phyloP scores from a whole-genome alignment of 2,329 filamentous ascomycete species.

The Anisogramma anomala region DNA sequence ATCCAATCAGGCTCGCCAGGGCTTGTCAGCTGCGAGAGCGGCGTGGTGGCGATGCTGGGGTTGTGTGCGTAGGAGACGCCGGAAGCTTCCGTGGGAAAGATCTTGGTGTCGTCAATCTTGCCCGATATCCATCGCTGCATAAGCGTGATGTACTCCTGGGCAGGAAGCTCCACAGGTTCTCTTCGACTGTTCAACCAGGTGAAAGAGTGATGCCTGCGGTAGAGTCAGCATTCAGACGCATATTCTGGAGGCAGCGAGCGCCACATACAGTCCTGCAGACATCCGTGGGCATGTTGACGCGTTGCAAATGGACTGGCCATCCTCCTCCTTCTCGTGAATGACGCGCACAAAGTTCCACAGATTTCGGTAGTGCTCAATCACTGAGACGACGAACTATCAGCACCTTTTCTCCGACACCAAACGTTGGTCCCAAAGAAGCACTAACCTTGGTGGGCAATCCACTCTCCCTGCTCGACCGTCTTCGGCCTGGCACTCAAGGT shows the following conservation, averaged over 20 bases:
- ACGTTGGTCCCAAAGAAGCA: not conserved
- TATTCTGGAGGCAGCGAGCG: not conserved
- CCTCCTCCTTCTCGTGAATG: constrained; percentile 74
- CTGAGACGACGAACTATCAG: constrained; percentile 31
- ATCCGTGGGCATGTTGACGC: constrained; percentile 74
- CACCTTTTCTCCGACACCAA: not conserved
- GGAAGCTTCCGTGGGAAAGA: constrained; percentile 80
- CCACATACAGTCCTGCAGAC: constrained; percentile 83
- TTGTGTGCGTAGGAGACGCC: constrained; percentile 55
- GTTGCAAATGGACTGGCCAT: constrained; percentile 72
- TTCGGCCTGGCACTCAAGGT: constrained; percentile 85
- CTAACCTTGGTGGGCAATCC: constrained; percentile 88
- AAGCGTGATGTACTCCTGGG: constrained; percentile 84
- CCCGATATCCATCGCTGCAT: constrained; percentile 96
- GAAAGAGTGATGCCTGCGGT: constrained; percentile 70
- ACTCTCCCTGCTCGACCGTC: constrained; percentile 88
- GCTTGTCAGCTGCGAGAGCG: constrained; percentile 51
- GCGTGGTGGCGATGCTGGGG: constrained; percentile 44
- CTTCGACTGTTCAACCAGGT: constrained; percentile 88
- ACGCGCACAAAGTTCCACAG: constrained; percentile 83
- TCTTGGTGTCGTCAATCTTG: constrained; percentile 80
- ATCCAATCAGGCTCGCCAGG: constrained; percentile 62
- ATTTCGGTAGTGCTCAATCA: constrained; percentile 85
- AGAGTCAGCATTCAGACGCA: constrained; percentile 7
- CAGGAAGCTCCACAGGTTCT: constrained; percentile 83